phyloP scores from a whole-genome alignment of 371 early-diverging fungal genomes.

The Basidiobolus meristosporus region DNA sequence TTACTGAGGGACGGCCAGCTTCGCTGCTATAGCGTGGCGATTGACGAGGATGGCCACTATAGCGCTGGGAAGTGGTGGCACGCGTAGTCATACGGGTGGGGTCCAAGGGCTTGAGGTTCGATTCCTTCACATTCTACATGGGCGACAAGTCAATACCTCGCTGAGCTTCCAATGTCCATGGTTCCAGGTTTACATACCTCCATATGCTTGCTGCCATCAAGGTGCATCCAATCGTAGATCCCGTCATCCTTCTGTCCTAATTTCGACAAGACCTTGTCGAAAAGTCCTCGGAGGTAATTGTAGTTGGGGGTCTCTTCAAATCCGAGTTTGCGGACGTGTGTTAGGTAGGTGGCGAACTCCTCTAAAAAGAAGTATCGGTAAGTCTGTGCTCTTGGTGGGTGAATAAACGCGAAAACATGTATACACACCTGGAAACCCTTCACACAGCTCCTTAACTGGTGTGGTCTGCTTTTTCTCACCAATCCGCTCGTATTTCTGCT shows the following conservation, averaged over 20 bases:
- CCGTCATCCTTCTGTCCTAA: conserved; percentile 71
- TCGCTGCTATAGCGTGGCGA: no score
- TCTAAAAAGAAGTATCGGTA: conserved; percentile 16
- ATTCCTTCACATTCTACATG: no score
- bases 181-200: no score
- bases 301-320: conserved; percentile 97
- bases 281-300: conserved; percentile 66
- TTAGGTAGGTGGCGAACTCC: conserved; percentile 81
- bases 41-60: no score
- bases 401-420: no score
- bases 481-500: conserved; percentile 97
- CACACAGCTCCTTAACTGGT: conserved; percentile 75
- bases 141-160: no score
- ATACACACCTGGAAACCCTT: conserved; percentile 54
- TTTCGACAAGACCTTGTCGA: conserved; percentile 63
- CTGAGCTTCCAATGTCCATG: no score
- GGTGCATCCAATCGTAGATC: conserved; percentile 97
- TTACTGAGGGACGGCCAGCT: no score
- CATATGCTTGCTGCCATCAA: no score
- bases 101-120: no score
- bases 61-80: no score
- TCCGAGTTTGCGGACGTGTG: conserved; percentile 80
- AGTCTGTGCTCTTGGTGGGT: neutral
- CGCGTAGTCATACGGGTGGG: no score
- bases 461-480: conserved; percentile 94